Evolutionary conservation across 1,139 yeast species (phyloP).

Genomic region (Spencermartinsiella ligniputridi): DNA sequence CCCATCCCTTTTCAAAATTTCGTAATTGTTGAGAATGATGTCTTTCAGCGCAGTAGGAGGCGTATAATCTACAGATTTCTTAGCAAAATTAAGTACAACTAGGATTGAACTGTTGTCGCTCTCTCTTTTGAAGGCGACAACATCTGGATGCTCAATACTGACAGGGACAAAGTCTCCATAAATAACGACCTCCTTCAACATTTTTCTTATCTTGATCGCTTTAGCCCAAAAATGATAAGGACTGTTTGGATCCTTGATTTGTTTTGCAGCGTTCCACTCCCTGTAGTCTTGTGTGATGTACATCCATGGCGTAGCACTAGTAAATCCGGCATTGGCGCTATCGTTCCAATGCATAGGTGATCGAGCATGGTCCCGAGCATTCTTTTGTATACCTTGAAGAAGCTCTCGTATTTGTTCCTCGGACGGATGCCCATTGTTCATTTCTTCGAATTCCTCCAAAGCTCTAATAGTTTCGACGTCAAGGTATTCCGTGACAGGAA

Average conservation of each 20-base stretch:
- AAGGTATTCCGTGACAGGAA: slow-evolving; percentile 48
- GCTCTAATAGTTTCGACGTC: slow-evolving; percentile 41
- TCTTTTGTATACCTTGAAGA: slow-evolving; percentile 36
- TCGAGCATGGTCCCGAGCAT: slow-evolving; percentile 49
- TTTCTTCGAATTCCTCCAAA: neutral
- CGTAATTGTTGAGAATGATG: slow-evolving; percentile 3
- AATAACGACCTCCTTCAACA: slow-evolving; percentile 41
- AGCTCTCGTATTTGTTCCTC: slow-evolving; percentile 34
- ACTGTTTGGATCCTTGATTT: slow-evolving; percentile 45
- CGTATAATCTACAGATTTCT: neutral
- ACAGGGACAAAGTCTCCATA: slow-evolving; percentile 46
- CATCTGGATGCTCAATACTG: slow-evolving; percentile 35
- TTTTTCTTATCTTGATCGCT: slow-evolving; percentile 44
- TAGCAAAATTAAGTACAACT: slow-evolving; percentile 2
- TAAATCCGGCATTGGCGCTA: slow-evolving; percentile 45
- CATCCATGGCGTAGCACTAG: slow-evolving; percentile 59
- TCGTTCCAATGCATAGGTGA: slow-evolving; percentile 58
- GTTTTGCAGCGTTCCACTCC: slow-evolving; percentile 48
- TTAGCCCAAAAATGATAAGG: slow-evolving; percentile 45
- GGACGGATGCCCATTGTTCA: slow-evolving; percentile 41
- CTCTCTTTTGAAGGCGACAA: slow-evolving; percentile 3
- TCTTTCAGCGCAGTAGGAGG: neutral
- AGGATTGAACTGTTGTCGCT: neutral
- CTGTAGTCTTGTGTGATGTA: slow-evolving; percentile 48
- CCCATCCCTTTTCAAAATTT: neutral